A percentile compares a stretch with the other conserved stretches of the same genome.
Conservation (phyloP, 2,329 filamentous ascomycete genomes). For the Nemania abortiva region DNA sequence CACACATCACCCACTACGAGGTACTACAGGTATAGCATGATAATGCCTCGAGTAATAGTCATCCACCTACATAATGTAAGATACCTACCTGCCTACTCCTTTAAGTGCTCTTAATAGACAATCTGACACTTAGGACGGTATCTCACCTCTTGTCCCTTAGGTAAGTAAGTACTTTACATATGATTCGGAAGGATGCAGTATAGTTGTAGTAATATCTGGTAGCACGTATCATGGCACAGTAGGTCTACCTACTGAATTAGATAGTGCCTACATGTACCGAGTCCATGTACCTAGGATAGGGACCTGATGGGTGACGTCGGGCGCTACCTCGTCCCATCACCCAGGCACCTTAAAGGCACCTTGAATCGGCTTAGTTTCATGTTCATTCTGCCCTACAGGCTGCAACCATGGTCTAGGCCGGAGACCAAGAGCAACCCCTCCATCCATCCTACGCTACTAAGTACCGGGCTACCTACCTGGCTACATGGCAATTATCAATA, state of each 20-base stretch:
- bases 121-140: neutral
- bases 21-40: neutral
- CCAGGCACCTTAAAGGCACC: neutral
- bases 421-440: neutral
- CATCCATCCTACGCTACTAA: neutral
- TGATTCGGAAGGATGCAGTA: neutral
- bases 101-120: neutral
- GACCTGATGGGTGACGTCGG: neutral
- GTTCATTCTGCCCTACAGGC: slow-evolving; percentile 4
- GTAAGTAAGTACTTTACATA: neutral
- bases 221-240: neutral
- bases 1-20: no score
- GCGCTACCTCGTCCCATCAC: neutral
- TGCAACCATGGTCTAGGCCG: neutral
- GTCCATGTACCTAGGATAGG: neutral
- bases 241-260: neutral
- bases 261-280: neutral
- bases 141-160: no score
- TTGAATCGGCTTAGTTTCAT: neutral
- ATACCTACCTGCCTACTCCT: no score
- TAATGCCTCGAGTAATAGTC: neutral
- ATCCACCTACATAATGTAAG: neutral
- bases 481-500: neutral
- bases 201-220: no score
- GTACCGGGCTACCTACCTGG: neutral